Evolutionary conservation across 2,329 filamentous ascomycete species (phyloP).

Genomic region (Hymenotorrendiella dingleyae): DNA sequence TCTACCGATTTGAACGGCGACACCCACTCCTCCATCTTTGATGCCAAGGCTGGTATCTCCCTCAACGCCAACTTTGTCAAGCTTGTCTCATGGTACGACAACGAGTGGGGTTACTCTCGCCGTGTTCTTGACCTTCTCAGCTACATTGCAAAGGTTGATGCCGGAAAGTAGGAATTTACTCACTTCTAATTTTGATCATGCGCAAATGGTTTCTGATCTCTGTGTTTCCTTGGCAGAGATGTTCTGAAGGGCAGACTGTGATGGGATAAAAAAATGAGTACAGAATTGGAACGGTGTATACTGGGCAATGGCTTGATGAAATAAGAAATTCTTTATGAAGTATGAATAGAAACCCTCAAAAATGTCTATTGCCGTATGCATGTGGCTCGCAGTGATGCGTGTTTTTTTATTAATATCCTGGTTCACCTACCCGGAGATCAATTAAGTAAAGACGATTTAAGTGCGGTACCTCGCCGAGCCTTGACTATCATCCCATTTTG

Average conservation of each 20-base stretch:
- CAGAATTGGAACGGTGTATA: not conserved
- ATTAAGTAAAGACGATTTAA: no score
- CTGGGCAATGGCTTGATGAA: conserved; percentile 2
- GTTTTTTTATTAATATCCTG: no score
- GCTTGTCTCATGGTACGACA: conserved; percentile 94
- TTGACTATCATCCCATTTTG: no score
- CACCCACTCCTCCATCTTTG: conserved; percentile 93
- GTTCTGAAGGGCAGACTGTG: conserved; percentile 29
- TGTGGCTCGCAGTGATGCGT: not conserved
- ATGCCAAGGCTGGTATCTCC: conserved; percentile 97
- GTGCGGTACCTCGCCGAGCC: no score
- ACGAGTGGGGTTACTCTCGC: conserved; percentile 99
- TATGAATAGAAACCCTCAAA: conserved; percentile 7
- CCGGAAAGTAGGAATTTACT: conserved; percentile 29
- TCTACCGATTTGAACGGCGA: conserved; percentile 92
- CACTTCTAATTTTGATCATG: conserved; percentile 11
- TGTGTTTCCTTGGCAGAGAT: conserved; percentile 25
- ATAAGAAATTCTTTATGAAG: conserved; percentile 14
- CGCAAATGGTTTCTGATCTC: conserved; percentile 25
- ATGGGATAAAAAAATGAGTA: conserved; percentile 10
- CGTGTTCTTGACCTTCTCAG: conserved; percentile 78
- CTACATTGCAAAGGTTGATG: conserved; percentile 76
- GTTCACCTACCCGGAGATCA: no score
- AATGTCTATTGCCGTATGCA: no score
- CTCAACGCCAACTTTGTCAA: conserved; percentile 99